Base-by-base conservation (phyloP, 352 stramenopile genomes). In the Stephanocyclus meneghinianus region DNA sequence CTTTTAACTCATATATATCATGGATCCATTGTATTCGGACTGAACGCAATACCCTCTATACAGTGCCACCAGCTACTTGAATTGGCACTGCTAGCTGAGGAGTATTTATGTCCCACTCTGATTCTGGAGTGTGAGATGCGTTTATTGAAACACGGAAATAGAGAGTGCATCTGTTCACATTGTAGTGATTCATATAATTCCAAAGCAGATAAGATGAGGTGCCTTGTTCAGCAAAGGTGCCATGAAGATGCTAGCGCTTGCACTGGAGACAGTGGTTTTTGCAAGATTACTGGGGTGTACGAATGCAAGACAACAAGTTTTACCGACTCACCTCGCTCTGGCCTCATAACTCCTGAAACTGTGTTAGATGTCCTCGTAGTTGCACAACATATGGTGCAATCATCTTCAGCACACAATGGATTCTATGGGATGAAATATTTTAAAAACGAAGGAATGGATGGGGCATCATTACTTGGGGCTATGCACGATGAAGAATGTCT, bases 71-170 rank as follows among this genome's bases (percentile, higher is more conserved):
- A 85, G 57, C 47, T 85, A 18, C 48, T 85, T 30, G 78, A 85
- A 45, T 57, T 85, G 26, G 73, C 74, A 47, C 42, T 85, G 11
- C 35, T 85, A 18, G 78, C 78, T 30, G 78, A 85, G 57, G 78
- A 85, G 32, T 85, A 85, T 60, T 53, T 85, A 32, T 85, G 73
- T 48, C 78, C 78, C 0, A 73, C 78, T n/a, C 55, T 85, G 15
- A 29, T 85, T 15, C n/a, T 76, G 5, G 78, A 85, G 62, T 78
- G 68, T 42, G 78, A 85, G 56, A 71, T 82, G 21, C 69, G 78
- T 53, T 37, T 85, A 30, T 61, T 84, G 7, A 61, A 59, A 26
- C 18, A 62, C 37, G 45, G 29, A 5, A 42, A 15, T 15, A 66
- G 21, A 45, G 29, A 40, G 42, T 84, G 77, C 47, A 70, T 84